Evolutionary conservation across 768 basidiomycete genomes (phyloP).

Genomic region (Leucosporidium creatinivorum): DNA sequence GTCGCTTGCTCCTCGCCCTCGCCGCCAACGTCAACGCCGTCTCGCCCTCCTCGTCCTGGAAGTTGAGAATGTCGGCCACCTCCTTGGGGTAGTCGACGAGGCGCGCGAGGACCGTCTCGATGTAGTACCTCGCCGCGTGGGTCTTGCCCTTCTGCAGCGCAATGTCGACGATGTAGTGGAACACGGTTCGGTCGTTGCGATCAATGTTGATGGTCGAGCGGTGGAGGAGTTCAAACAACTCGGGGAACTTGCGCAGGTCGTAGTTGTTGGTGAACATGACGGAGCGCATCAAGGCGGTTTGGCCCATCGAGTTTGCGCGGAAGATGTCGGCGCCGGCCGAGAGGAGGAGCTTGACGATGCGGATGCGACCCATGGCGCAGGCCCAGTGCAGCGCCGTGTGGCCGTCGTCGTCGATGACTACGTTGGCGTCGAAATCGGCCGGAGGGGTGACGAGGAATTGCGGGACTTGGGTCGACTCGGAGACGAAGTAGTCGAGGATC

Average conservation of each 20-base stretch:
- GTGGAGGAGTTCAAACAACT: conserved; percentile 91
- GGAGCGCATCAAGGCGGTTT: conserved; percentile 94
- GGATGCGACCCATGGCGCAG: conserved; percentile 94
- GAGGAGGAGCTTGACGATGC: conserved; percentile 87
- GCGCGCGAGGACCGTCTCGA: conserved; percentile 86
- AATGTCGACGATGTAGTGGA: conserved; percentile 95
- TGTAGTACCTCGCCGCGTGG: conserved; percentile 95
- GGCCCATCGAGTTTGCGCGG: conserved; percentile 90
- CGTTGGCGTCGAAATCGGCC: conserved; percentile 84
- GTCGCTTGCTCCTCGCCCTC: conserved; percentile 84
- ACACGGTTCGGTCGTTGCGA: conserved; percentile 91
- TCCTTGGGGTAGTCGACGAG: conserved; percentile 91
- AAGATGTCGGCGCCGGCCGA: conserved; percentile 94
- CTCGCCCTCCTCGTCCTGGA: conserved; percentile 98
- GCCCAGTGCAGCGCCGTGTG: conserved; percentile 98
- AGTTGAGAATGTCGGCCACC: conserved; percentile 95
- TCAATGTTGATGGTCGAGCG: conserved; percentile 99
- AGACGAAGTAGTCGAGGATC: conserved; percentile 97
- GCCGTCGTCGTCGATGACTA: conserved; percentile 95
- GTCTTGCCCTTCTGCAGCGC: conserved; percentile 97
- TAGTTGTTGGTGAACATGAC: conserved; percentile 99
- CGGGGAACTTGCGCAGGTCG: conserved; percentile 96
- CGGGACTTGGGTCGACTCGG: conserved; percentile 88
- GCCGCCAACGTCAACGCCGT: conserved; percentile 96
- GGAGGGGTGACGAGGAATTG: conserved; percentile 79